Conservation (phyloP, 495 filamentous ascomycete species). For the Hypoxylon subgilvum region DNA sequence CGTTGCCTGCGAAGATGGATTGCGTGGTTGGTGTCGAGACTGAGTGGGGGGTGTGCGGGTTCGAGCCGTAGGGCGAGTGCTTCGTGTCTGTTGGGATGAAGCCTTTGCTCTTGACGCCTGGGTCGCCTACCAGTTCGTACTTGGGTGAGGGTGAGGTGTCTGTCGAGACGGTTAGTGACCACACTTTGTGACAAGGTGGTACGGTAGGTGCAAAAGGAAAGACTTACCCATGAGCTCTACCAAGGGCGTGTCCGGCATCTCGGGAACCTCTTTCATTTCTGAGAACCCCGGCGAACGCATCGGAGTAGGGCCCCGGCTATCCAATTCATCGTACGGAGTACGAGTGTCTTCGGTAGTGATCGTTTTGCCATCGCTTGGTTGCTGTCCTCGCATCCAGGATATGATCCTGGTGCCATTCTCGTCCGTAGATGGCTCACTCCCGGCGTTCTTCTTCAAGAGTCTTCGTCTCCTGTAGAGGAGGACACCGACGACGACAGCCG, state of each 20-base stretch:
- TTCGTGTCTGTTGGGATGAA: conserved; percentile 35
- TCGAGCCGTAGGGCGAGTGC: conserved; percentile 36
- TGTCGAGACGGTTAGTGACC: conserved; percentile 23
- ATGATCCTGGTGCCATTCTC: conserved; percentile 48
- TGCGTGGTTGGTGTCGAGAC: conserved; percentile 23
- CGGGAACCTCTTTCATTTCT: conserved; percentile 27
- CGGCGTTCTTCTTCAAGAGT: conserved; percentile 38
- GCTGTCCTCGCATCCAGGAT: conserved; percentile 54
- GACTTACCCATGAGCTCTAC: conserved; percentile 55
- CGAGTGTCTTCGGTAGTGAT: conserved; percentile 54
- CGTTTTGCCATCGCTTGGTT: conserved; percentile 50
- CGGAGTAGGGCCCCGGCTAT: conserved; percentile 35
- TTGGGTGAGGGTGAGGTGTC: conserved; percentile 41
- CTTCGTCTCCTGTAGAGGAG: conserved; percentile 62
- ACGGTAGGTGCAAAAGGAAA: not conserved
- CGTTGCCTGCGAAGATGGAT: conserved; percentile 1
- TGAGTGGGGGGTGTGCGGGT: conserved; percentile 10
- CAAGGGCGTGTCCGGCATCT: conserved; percentile 50
- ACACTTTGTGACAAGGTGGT: not conserved
- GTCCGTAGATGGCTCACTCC: conserved; percentile 53
- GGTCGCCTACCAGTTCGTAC: conserved; percentile 42
- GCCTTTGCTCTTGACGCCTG: conserved; percentile 29
- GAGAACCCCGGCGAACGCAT: conserved; percentile 10
- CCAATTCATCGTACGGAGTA: conserved; percentile 38
- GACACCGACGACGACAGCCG: conserved; percentile 56